A percentile compares a stretch with the other conserved stretches of the same genome.
These are phyloP conservation scores for Schoenoplectus tabernaemontani DNA, from an alignment of 202 grass and related monocot species.

Conservation along the genomic window DNA sequence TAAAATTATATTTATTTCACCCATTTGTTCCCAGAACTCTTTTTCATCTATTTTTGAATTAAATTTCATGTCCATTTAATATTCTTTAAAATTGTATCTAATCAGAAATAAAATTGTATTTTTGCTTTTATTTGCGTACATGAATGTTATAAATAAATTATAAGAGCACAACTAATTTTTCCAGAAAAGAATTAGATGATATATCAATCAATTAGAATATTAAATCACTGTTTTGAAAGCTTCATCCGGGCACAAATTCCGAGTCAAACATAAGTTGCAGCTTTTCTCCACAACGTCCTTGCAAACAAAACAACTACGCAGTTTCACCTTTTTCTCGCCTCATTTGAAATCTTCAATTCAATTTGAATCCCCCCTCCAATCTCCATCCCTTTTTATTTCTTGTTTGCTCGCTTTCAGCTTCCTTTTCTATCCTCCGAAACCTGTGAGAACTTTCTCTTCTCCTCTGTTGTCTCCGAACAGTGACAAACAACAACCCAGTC, in stretches of 20 bases:
- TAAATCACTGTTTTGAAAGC: background rate
- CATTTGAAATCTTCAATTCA: conserved; percentile 34
- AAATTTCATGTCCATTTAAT: background rate
- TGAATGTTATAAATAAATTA: background rate
- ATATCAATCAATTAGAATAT: background rate
- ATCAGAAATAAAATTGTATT: too few species aligned
- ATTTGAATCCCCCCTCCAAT: background rate
- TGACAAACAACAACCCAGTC: conserved; percentile 9
- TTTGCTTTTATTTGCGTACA: background rate
- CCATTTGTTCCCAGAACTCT: background rate
- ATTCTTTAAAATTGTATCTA: background rate
- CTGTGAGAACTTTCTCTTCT: background rate
- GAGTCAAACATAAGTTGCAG: conserved; percentile 7
- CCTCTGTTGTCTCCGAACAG: conserved; percentile 12
- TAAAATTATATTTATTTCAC: background rate
- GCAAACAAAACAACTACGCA: background rate
- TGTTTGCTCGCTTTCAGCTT: background rate
- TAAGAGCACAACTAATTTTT: background rate
- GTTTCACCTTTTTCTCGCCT: conserved; percentile 14
- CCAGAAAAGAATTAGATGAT: background rate
- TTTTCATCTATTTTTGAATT: background rate
- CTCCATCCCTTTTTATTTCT: background rate
- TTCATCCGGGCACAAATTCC: conserved; percentile 2
- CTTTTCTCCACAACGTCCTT: background rate
- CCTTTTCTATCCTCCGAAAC: background rate